Base-by-base conservation (phyloP, 1,284 basidiomycete species). In the Trichosporon asahii region DNA sequence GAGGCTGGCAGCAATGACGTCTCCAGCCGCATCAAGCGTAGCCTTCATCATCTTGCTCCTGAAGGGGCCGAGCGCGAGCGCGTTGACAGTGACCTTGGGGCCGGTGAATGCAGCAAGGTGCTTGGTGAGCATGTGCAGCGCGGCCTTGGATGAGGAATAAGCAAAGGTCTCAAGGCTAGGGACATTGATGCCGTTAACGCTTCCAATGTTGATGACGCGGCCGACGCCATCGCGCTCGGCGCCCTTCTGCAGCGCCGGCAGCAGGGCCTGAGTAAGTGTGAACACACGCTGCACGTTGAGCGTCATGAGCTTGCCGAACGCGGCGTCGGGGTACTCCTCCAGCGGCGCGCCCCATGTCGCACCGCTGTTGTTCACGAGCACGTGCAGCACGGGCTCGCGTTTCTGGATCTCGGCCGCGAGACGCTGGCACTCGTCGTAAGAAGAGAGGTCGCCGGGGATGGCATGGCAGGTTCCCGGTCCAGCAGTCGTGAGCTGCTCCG, bases 221-320 rank as follows among this genome's bases (percentile, higher is more conserved):
- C 86, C 81, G 15, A 77, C 75, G 2, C 86, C 86, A 27, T 85
- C 85, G 46, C 84, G 82, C 70, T 85, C 82, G 0, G 86, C 87
- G 12, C 86, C 88, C 14, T 84, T 85, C 6, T 87, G 86, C 15
- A 90, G 85, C 25, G 91, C 80, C 2, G 90, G 90, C 0, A 90
- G 80, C 21, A 89, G 84, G 76, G 88, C 88, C 78, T 91, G 90
- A 6, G 88, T 90, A 44, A 91, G 79, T 0, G 88, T 90, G 78
- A 91, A 91, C 2, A 90, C 89, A 2, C 89, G 85, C 76, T 90
- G 89, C 27, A 90, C 78, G 79, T 91, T 90, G 67, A 91, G 82
- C 9, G 86, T 89, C 65, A 91, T 78, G 64, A 91, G 76, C 75
- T 81, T 79, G 70, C 73, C 75, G 72, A 79, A 79, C 23, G 80